Base-by-base conservation (phyloP, 495 filamentous ascomycete genomes). In the Tuber umbilicatum region DNA sequence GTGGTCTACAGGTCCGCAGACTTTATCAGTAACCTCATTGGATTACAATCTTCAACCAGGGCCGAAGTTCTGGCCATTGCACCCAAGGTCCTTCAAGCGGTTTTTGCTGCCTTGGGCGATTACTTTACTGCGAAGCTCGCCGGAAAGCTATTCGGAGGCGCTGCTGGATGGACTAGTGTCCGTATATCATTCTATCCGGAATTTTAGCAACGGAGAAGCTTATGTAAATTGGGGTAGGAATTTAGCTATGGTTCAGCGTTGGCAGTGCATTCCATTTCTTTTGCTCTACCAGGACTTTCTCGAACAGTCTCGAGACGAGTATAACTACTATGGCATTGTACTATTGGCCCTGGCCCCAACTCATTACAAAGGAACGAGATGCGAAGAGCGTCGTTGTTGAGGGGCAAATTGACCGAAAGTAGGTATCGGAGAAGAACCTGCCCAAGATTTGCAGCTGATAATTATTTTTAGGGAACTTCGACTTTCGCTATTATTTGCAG, bases 241-340 rank as follows among this genome's bases (percentile, higher is more conserved):
- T 75, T 42, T 73, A 91, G 87, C 84, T 93, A 35, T 86, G 89
- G 39, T 87, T 96, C 83, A 91, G 91, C 2, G 84, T 94, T 42
- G 84, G 91, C 76, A 98, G 89, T 81, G 93, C 95, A 27, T 99
- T 96, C 93, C 93, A 97, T 82, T 99, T 91, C 91, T 97, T 96
- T 83, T 96, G 91, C 83, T 94, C 94, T 0, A 96, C 93, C 2
- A 88, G 95, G 73, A 97, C 95, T 0, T 89, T 99, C 71, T 97
- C 94, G 60, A 99, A 98, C 84, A 95, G 90, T 73, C 84, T 97
- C 14, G 95, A 99, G 85, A 96, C 92, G 1, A 92, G 91, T 5
- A 81, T 99, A 76, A 97, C 95, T 21, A 86, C 92, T 73, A 85
- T 89, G 72, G 95, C 94, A 7, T 84, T 97, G 23, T 88, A 89